phyloP scores from a whole-genome alignment of 352 stramenopile genomes.

The Phytophthora crassamura region DNA sequence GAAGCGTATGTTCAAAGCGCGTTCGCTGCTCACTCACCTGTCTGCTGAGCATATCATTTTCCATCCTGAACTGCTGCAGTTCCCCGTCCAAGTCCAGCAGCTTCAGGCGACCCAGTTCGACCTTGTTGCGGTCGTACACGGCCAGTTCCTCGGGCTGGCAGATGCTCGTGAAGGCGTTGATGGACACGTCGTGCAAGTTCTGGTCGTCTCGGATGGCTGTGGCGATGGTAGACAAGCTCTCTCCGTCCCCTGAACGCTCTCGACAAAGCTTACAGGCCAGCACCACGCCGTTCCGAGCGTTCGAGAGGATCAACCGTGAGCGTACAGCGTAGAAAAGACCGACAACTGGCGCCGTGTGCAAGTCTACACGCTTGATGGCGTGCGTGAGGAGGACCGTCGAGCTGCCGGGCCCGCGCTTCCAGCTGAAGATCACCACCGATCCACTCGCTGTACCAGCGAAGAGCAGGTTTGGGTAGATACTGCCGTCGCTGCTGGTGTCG shows the following conservation, averaged over 20 bases:
- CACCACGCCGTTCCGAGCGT: conserved; percentile 48
- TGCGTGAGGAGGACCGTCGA: conserved; percentile 37
- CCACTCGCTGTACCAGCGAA: conserved; percentile 55
- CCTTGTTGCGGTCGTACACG: conserved; percentile 60
- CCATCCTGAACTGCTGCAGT: conserved; percentile 69
- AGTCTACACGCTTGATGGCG: conserved; percentile 44
- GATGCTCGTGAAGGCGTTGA: conserved; percentile 34
- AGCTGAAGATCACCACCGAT: conserved; percentile 55
- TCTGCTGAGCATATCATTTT: conserved; percentile 74
- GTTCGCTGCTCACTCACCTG: conserved; percentile 56
- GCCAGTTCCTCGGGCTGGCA: conserved; percentile 66
- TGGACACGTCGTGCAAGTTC: conserved; percentile 26
- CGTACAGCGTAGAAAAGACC: conserved; percentile 49
- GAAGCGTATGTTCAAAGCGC: conserved; percentile 45
- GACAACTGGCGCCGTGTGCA: conserved; percentile 55
- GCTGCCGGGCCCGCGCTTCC: conserved; percentile 39
- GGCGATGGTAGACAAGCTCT: conserved; percentile 20
- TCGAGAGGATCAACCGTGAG: conserved; percentile 47
- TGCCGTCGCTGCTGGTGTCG: conserved; percentile 5
- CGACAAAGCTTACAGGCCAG: conserved; percentile 42
- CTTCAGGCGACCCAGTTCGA: conserved; percentile 59
- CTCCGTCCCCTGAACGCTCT: conserved; percentile 8
- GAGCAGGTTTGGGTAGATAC: conserved; percentile 40
- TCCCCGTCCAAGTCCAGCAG: conserved; percentile 70
- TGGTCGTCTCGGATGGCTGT: conserved; percentile 35